These are phyloP conservation scores for Diospyros kaki DNA, from an alignment of 148 eudicot species.

Conservation along the genomic window DNA sequence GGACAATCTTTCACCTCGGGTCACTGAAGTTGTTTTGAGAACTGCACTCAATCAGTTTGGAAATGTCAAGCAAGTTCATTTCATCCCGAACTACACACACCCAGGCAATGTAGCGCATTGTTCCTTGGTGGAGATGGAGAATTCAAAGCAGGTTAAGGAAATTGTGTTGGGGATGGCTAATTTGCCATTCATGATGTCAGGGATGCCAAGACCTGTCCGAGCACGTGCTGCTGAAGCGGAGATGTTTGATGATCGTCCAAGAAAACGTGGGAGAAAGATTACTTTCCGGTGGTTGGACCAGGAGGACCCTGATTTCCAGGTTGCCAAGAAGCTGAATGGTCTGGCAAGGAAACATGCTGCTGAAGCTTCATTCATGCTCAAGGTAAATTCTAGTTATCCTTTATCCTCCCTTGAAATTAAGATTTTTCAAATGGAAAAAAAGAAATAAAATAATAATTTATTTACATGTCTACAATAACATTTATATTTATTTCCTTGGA, in stretches of 20 bases:
- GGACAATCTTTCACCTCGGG: conserved; percentile 72
- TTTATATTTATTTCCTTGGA: too few species aligned
- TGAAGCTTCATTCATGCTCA: conserved; percentile 43
- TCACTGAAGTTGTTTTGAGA: conserved; percentile 48
- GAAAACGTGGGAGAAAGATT: conserved; percentile 53
- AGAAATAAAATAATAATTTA: too few species aligned
- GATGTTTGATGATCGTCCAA: conserved; percentile 79
- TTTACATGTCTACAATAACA: too few species aligned
- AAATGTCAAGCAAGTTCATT: conserved; percentile 32
- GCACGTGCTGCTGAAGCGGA: conserved; percentile 42
- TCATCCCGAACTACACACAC: conserved; percentile 51
- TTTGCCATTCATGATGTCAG: conserved; percentile 69
- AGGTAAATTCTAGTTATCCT: conserved; percentile 28
- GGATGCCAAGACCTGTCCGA: conserved; percentile 92
- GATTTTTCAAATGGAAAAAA: too few species aligned
- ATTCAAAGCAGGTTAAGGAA: conserved; percentile 29
- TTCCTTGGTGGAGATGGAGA: conserved; percentile 73
- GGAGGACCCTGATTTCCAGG: conserved; percentile 55
- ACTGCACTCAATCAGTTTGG: conserved; percentile 71
- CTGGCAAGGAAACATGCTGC: conserved; percentile 43
- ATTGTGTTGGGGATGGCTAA: conserved; percentile 30
- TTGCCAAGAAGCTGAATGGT: conserved; percentile 50
- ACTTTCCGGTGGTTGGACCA: conserved; percentile 55
- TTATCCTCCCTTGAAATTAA: background rate
- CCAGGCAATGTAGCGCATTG: conserved; percentile 26